Evolutionary conservation across 2,329 filamentous ascomycete species (phyloP).

Genomic region (Alternaria atra): DNA sequence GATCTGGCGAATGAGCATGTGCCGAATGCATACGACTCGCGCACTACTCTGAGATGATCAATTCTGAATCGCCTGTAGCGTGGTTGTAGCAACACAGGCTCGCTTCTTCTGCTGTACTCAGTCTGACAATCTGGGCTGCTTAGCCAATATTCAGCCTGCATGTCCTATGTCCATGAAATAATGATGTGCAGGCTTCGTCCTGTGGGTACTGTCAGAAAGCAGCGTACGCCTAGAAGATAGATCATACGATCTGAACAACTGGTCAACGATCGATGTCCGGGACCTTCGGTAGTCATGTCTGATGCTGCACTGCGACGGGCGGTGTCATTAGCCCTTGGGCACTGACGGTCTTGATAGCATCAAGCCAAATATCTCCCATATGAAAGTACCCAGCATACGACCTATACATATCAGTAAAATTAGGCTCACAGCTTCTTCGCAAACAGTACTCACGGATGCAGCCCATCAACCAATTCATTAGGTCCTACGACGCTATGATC

Average conservation of each 20-base stretch:
- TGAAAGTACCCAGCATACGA: conserved; percentile 38
- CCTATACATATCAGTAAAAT: conserved; percentile 15
- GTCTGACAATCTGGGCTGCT: not conserved
- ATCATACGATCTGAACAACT: not conserved
- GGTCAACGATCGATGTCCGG: not conserved
- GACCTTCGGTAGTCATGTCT: not conserved
- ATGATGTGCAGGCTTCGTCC: not conserved
- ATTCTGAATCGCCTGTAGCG: not conserved
- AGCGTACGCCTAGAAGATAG: not conserved
- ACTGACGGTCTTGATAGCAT: conserved; percentile 17
- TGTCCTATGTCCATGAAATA: not conserved
- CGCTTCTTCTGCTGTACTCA: not conserved
- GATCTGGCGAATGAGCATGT: conserved; percentile 11
- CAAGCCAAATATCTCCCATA: conserved; percentile 42
- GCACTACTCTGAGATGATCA: not conserved
- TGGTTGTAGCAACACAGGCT: not conserved
- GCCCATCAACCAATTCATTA: conserved; percentile 33
- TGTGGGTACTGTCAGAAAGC: not conserved
- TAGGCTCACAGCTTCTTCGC: not conserved
- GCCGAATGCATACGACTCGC: conserved; percentile 3
- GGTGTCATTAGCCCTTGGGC: conserved; percentile 16
- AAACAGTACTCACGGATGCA: conserved; percentile 38
- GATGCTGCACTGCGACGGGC: conserved; percentile 6
- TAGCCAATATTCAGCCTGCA: not conserved
- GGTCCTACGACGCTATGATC: conserved; percentile 31